Percentiles rank a stretch among this genome's conserved stretches.
Evolutionary conservation across 768 basidiomycete genomes (phyloP).

Genomic region (Podaxis mareebaensis): DNA sequence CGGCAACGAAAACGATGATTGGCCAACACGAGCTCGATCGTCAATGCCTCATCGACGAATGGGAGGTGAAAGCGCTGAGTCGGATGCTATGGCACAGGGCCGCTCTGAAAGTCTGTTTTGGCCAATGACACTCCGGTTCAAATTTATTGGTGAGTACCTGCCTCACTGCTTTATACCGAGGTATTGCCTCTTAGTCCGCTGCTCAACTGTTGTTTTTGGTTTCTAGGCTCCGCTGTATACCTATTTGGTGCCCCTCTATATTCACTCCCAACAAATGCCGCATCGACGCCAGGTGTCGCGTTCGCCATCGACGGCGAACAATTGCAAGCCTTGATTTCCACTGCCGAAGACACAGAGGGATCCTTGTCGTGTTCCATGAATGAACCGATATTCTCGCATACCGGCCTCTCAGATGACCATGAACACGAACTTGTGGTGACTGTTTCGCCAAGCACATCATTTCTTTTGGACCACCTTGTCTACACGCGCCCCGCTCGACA

Average conservation of each 20-base stretch:
- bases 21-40: background rate
- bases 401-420: conserved; percentile 32
- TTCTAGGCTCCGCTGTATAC: conserved; percentile 48
- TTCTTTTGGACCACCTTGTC: conserved; percentile 50
- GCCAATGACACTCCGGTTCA: conserved; percentile 37
- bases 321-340: conserved; percentile 30
- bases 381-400: conserved; percentile 37
- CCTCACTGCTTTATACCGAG: conserved; percentile 1
- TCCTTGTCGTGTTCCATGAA: conserved; percentile 31
- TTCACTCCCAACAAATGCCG: conserved; percentile 16
- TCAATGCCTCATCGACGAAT: background rate
- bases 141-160: conserved; percentile 40
- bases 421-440: conserved; percentile 44
- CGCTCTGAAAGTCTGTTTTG: conserved; percentile 10
- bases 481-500: conserved; percentile 28
- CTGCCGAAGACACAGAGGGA: conserved; percentile 21
- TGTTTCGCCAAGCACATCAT: conserved; percentile 44
- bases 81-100: background rate
- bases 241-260: conserved; percentile 43
- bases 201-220: background rate
- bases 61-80: background rate
- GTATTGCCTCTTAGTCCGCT: conserved; percentile 3
- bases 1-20: background rate
- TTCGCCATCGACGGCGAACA: conserved; percentile 41
- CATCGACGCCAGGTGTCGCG: conserved; percentile 33